Evolutionary conservation across 768 basidiomycete genomes (phyloP), one percentile per base, ranked within the genome.

Genomic region (Xerocomus potaroensis): DNA sequence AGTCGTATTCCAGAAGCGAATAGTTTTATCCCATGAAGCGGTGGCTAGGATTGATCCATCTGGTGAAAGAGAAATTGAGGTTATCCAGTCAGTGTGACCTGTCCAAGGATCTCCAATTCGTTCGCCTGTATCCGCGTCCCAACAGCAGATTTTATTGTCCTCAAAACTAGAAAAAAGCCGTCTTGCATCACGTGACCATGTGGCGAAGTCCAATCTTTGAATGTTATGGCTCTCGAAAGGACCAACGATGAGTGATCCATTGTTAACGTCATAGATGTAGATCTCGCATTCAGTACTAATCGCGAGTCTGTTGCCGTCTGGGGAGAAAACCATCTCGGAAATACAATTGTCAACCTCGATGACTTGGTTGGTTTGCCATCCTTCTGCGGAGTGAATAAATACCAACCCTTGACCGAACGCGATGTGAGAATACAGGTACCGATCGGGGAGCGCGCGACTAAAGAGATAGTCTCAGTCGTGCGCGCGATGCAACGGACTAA

Each of bases 1-100:
- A 3, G 39, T 9, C 10, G 27, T 14, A 5, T 46, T n/a, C 49
- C 49, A 46, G 23, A 46, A 23, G 14, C 49, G 45, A 18, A 50
- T 30, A n/a, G 49, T 42, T 15, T n/a, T 4, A 34, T 50, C 45
- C 2, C 6, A n/a, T n/a, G n/a, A n/a, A n/a, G n/a, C 2, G 24
- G 45, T 43, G 9, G 50, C 50, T 12, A 51, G 24, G 6, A 33
- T 34, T 0, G 41, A 43, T 4, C 43, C 48, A 18, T 49, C 43
- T 3, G 31, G 43, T 7, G 48, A 49, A 19, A 31, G 43, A 4
- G 38, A 22, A 9, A 51, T 14, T 0, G 38, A 41, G 8, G 0
- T 0, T n/a, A 57, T 19, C 0, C 0, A 0, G 9, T 48, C 21
- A 0, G 58, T 45, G 29, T 67, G 57, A 15, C 59, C 26, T 48